These are phyloP conservation scores for Ophiostoma australiae DNA, from an alignment of 2,329 filamentous ascomycete species.

Conservation along the genomic window DNA sequence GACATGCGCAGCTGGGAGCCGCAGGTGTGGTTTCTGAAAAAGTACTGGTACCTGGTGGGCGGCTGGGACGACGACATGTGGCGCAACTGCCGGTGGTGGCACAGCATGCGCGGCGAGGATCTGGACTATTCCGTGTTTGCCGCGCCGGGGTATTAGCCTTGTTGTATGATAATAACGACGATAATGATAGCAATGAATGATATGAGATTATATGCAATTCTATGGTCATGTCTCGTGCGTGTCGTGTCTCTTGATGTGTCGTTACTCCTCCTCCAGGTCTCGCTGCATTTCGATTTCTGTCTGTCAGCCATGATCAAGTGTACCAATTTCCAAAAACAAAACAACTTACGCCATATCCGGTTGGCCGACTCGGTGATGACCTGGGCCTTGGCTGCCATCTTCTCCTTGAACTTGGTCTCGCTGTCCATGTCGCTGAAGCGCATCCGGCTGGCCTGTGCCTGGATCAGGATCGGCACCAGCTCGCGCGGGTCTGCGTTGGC, in stretches of 20 bases:
- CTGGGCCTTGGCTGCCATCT: constrained; percentile 50
- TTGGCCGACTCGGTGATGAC: constrained; percentile 65
- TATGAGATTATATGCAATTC: background rate
- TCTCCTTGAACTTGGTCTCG: constrained; percentile 20
- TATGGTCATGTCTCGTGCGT: background rate
- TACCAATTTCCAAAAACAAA: background rate
- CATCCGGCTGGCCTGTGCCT: constrained; percentile 50
- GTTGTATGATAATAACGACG: too few species aligned
- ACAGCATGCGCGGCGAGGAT: constrained; percentile 28
- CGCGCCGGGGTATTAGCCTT: constrained; percentile 14
- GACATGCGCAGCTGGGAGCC: constrained; percentile 44
- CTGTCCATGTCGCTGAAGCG: constrained; percentile 36
- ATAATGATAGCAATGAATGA: background rate
- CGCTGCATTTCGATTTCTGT: constrained; percentile 29
- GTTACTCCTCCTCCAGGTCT: constrained; percentile 27
- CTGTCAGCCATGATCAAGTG: constrained; percentile 10
- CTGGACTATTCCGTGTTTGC: constrained; percentile 27
- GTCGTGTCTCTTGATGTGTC: background rate
- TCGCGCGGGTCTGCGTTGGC: constrained; percentile 65
- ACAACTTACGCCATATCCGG: constrained; percentile 59
- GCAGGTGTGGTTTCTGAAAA: constrained; percentile 41
- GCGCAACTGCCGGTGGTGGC: constrained; percentile 28
- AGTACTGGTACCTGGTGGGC: constrained; percentile 32
- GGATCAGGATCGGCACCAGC: constrained; percentile 65
- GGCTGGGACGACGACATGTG: constrained; percentile 30